Evolutionary conservation across 495 filamentous ascomycete genomes (phyloP).

Genomic region (Pyrenopolyporus hunteri): DNA sequence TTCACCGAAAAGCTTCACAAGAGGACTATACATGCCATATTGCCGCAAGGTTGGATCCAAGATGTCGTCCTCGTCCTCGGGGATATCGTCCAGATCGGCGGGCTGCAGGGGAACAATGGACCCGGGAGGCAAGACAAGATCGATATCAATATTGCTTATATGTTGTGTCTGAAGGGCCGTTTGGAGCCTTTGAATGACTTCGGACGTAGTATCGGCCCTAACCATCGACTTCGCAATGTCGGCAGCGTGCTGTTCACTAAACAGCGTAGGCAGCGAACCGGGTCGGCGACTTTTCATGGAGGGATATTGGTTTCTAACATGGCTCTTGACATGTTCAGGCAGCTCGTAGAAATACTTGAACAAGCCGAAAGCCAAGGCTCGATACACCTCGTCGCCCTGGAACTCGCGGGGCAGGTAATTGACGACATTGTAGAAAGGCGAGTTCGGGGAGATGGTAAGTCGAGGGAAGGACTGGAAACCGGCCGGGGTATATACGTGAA

Average conservation of each 20-base stretch:
- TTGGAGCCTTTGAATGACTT: constrained; percentile 73
- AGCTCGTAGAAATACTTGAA: constrained; percentile 92
- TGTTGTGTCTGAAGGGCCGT: constrained; percentile 76
- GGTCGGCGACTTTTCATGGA: constrained; percentile 56
- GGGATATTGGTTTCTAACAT: constrained; percentile 56
- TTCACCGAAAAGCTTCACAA: constrained; percentile 80
- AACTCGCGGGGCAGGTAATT: constrained; percentile 89
- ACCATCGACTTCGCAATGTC: constrained; percentile 83
- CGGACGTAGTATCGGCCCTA: constrained; percentile 72
- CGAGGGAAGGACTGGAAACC: constrained; percentile 88
- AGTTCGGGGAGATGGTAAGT: constrained; percentile 88
- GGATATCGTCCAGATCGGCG: constrained; percentile 56
- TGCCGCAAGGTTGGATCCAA: constrained; percentile 64
- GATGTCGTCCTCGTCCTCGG: constrained; percentile 65
- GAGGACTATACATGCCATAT: constrained; percentile 74
- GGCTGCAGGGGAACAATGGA: constrained; percentile 66
- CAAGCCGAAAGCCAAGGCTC: constrained; percentile 87
- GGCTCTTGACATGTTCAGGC: constrained; percentile 73
- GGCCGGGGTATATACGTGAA: constrained; percentile 86
- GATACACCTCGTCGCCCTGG: constrained; percentile 89
- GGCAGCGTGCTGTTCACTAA: constrained; percentile 91
- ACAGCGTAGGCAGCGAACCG: constrained; percentile 68
- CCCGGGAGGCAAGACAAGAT: constrained; percentile 80
- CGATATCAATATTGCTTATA: constrained; percentile 83
- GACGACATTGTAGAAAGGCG: constrained; percentile 93